Evolutionary conservation across 345 rosid genomes (phyloP).

Genomic region (Sonneratia alba): DNA sequence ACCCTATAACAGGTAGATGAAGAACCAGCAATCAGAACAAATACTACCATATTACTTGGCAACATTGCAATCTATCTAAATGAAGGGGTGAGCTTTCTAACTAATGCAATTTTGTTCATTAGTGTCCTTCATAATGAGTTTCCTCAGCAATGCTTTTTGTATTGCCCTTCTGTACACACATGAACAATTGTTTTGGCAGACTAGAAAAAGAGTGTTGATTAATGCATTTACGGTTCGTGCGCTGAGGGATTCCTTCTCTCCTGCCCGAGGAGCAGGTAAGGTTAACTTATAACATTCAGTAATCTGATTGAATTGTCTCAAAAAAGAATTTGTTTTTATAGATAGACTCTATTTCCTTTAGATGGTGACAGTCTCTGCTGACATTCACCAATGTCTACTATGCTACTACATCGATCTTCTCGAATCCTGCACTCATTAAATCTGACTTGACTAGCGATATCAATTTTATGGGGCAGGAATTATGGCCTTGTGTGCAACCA

Average conservation of each 20-base stretch:
- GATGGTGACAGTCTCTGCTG: slow-evolving; percentile 2
- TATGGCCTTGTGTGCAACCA: slow-evolving; percentile 94
- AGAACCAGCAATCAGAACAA: slow-evolving; percentile 96
- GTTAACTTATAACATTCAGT: background rate
- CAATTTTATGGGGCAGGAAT: slow-evolving; percentile 44
- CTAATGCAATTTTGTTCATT: background rate
- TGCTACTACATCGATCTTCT: too few species aligned
- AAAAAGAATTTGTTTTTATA: background rate
- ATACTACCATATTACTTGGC: slow-evolving; percentile 95
- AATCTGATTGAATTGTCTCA: background rate
- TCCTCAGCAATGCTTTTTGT: background rate
- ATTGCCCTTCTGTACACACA: background rate
- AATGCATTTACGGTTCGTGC: slow-evolving; percentile 99
- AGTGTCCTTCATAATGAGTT: background rate
- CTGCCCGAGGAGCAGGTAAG: slow-evolving; percentile 98
- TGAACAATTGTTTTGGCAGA: slow-evolving; percentile 28
- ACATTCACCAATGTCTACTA: too few species aligned
- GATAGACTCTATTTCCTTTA: slow-evolving; percentile 2
- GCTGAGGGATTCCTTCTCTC: slow-evolving; percentile 86
- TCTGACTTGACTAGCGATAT: background rate
- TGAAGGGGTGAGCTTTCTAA: slow-evolving; percentile 59
- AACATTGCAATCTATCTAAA: slow-evolving; percentile 81
- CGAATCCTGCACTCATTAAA: background rate
- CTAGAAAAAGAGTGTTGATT: slow-evolving; percentile 88
- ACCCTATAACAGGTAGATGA: slow-evolving; percentile 70